Evolutionary conservation across 768 basidiomycete species (phyloP).

Genomic region (Lactarius akahatsu): DNA sequence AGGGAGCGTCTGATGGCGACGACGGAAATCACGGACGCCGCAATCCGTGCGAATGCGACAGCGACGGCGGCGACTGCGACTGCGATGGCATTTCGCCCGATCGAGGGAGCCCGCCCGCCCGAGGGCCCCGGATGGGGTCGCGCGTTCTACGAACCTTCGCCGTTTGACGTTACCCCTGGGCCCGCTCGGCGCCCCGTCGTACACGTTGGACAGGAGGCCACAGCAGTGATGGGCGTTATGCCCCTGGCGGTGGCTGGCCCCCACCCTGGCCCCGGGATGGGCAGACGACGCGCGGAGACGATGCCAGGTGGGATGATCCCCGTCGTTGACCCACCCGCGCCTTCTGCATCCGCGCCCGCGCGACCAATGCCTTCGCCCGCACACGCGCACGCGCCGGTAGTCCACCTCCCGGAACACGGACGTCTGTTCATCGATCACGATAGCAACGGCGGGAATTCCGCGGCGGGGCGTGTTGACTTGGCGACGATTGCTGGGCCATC

Average conservation of each 20-base stretch:
- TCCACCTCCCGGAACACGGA: slow-evolving; percentile 19
- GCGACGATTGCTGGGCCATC: slow-evolving; percentile 28
- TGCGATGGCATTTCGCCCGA: slow-evolving; percentile 24
- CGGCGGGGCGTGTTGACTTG: slow-evolving; percentile 29
- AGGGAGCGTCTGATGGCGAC: slow-evolving; percentile 27
- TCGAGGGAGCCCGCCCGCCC: slow-evolving; percentile 22
- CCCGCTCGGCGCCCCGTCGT: slow-evolving; percentile 21
- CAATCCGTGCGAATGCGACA: slow-evolving; percentile 26
- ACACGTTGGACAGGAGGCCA: slow-evolving; percentile 26
- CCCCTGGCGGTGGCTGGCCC: background rate
- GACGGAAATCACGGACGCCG: slow-evolving; percentile 26
- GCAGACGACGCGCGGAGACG: slow-evolving; percentile 30
- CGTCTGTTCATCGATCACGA: slow-evolving; percentile 17
- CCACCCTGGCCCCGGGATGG: background rate
- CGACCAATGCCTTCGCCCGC: background rate
- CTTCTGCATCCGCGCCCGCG: background rate
- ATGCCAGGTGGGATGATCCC: slow-evolving; percentile 31
- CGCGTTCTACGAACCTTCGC: slow-evolving; percentile 29
- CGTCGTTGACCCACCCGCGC: slow-evolving; percentile 23
- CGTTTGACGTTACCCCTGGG: slow-evolving; percentile 22
- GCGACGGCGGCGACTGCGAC: slow-evolving; percentile 25
- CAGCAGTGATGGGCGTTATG: slow-evolving; percentile 4
- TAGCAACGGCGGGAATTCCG: background rate
- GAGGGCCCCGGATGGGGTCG: slow-evolving; percentile 29
- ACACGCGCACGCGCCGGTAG: background rate